phyloP scores from a whole-genome alignment of 2,329 filamentous ascomycete genomes.

The Nectriaceae sp. region DNA sequence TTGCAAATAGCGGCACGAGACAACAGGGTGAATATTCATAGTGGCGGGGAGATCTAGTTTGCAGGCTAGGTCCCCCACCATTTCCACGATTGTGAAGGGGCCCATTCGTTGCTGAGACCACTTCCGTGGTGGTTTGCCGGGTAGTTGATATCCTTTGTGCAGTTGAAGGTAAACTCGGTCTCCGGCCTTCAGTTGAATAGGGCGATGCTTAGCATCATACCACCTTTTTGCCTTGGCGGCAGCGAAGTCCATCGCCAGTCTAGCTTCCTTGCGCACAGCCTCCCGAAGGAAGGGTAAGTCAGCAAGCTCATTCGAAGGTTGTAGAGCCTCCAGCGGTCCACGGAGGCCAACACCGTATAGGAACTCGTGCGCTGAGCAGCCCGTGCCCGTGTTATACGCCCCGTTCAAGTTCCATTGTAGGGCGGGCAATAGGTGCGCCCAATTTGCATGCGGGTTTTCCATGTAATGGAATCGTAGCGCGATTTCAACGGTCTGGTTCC shows the following conservation, averaged over 20 bases:
- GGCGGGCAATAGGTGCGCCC: background rate
- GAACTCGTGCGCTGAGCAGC: background rate
- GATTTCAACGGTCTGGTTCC: slow-evolving; percentile 5
- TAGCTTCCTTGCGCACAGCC: background rate
- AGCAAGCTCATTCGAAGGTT: background rate
- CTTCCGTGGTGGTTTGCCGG: background rate
- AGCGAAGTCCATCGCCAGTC: slow-evolving; percentile 4
- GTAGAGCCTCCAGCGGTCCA: background rate
- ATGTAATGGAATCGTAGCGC: slow-evolving; percentile 1
- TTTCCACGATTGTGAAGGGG: background rate
- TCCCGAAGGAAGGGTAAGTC: background rate
- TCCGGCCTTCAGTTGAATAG: background rate
- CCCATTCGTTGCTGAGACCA: background rate
- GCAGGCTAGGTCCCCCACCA: slow-evolving; percentile 2
- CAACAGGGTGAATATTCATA: slow-evolving; percentile 1
- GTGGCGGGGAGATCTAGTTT: background rate
- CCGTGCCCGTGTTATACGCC: background rate
- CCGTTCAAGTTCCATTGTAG: background rate
- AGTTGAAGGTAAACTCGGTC: slow-evolving; percentile 1
- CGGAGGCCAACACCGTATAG: background rate
- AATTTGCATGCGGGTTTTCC: slow-evolving; percentile 1
- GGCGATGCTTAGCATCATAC: slow-evolving; percentile 4
- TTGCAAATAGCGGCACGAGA: background rate
- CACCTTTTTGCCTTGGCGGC: background rate
- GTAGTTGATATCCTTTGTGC: background rate